A percentile compares a stretch with the other conserved stretches of the same genome.
Evolutionary conservation across 345 rosid species (phyloP).

Genomic region (Ceriops tagal): DNA sequence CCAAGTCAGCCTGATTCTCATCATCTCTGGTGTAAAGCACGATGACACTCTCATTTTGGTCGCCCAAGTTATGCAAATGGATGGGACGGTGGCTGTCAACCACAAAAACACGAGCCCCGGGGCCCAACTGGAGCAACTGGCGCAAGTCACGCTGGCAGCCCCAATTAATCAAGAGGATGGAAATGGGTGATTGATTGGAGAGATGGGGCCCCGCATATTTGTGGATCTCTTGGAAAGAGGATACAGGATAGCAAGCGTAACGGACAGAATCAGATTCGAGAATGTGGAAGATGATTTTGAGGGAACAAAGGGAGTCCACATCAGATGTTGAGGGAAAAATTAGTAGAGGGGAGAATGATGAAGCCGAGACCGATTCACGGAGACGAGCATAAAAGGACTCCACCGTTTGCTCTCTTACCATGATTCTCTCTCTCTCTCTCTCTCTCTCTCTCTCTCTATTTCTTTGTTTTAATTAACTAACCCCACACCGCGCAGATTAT

Average conservation of each 20-base stretch:
- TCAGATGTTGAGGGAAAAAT: constrained; percentile 93
- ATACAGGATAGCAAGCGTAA: constrained; percentile 91
- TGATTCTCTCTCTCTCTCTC: constrained; percentile 3
- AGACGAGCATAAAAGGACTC: constrained; percentile 70
- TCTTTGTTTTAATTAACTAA: no score
- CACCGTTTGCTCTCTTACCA: constrained; percentile 78
- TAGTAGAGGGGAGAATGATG: constrained; percentile 61
- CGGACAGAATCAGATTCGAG: constrained; percentile 89
- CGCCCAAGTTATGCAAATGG: constrained; percentile 82
- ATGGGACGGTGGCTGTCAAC: constrained; percentile 94
- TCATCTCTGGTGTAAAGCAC: constrained; percentile 41
- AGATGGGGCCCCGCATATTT: constrained; percentile 56
- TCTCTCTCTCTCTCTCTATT: no score
- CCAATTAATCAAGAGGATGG: constrained; percentile 79
- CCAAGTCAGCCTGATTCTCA: constrained; percentile 71
- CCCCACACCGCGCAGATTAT: no score
- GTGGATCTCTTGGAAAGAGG: constrained; percentile 75
- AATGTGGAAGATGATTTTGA: constrained; percentile 71
- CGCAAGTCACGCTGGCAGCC: constrained; percentile 85
- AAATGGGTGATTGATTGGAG: constrained; percentile 48
- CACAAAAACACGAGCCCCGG: constrained; percentile 61
- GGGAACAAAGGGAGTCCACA: constrained; percentile 84
- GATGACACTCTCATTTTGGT: constrained; percentile 65
- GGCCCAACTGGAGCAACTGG: constrained; percentile 49
- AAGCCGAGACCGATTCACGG: constrained; percentile 60